Conservation (phyloP, 768 basidiomycete species). For the Boletus bicolor region DNA sequence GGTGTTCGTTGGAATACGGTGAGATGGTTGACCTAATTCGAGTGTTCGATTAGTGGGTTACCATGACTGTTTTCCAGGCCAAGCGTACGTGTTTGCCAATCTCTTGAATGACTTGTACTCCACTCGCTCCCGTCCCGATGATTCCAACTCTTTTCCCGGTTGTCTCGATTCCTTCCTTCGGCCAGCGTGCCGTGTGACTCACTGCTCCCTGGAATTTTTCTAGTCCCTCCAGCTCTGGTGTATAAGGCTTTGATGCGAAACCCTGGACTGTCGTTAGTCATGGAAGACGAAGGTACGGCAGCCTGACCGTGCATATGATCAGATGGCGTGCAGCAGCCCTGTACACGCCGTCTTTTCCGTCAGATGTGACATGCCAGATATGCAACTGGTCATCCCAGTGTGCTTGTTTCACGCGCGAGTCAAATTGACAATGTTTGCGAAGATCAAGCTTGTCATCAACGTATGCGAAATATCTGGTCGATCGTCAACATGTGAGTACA, state of each 20-base stretch:
- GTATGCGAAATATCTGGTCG: slow-evolving; percentile 12
- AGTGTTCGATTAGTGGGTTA: too few species aligned
- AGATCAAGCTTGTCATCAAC: slow-evolving; percentile 10
- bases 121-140: slow-evolving; percentile 18
- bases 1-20: too few species aligned
- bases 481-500: neutral
- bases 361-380: slow-evolving; percentile 1
- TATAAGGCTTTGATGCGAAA: slow-evolving; percentile 8
- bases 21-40: too few species aligned
- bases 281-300: neutral
- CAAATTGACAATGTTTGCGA: slow-evolving; percentile 16
- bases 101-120: slow-evolving; percentile 14
- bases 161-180: slow-evolving; percentile 15
- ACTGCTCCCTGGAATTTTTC: slow-evolving; percentile 8
- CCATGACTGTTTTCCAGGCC: neutral
- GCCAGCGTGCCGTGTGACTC: slow-evolving; percentile 14
- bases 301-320: slow-evolving; percentile 12
- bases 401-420: slow-evolving; percentile 8
- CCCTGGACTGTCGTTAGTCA: slow-evolving; percentile 3
- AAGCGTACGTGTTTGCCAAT: slow-evolving; percentile 10
- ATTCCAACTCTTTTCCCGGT: slow-evolving; percentile 12
- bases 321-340: slow-evolving; percentile 12
- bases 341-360: slow-evolving; percentile 9
- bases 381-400: slow-evolving; percentile 13
- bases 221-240: slow-evolving; percentile 8